Evolutionary conservation across 495 filamentous ascomycete genomes (phyloP), one percentile per base, ranked within the genome.

Genomic region (Xylaria palmicola): DNA sequence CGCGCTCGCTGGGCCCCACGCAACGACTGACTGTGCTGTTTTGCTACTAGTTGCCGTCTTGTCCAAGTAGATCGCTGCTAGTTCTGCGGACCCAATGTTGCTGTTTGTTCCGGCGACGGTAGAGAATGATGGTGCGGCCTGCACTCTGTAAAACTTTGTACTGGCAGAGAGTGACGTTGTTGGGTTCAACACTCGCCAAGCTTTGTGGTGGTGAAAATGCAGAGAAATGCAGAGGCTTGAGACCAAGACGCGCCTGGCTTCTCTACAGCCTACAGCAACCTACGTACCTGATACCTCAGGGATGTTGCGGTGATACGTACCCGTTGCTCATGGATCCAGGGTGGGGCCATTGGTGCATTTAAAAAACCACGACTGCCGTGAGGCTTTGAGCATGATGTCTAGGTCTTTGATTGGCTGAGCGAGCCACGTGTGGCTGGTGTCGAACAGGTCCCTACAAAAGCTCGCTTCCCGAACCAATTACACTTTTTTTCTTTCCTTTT

Each of bases 401-500:
- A n/a, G n/a, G n/a, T n/a, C n/a, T n/a, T n/a, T n/a, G 24, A 29
- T 29, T 17, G 26, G 26, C 10, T 12, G 20, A 1, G 37, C 37
- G n/a, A n/a, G 34, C 57, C 37, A 44, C 27, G 13, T 60, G 44
- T 49, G 57, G 57, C 57, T 60, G 17, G 36, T 59, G 26, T 19
- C 19, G 32, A 3, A 30, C 32, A 15, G 7, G 30, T 22, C 17
- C 0, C 22, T 41, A 59, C 26, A 59, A 59, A 59, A 50, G 34
- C 17, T 60, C 26, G 27, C 27, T 29, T n/a, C 4, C 12, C 13
- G 9, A 10, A 17, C 4, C 8, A 6, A 3, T 4, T 15, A 15
- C 37, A 13, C 9, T 36, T 36, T 45, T 52, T 19, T 34, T 56
- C 63, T 49, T 65, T 74, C 76, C 76, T 76, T 73, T 74, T 77